Conservation (phyloP, 371 early-diverging fungal genomes). For the Rhizomucor pusillus region DNA sequence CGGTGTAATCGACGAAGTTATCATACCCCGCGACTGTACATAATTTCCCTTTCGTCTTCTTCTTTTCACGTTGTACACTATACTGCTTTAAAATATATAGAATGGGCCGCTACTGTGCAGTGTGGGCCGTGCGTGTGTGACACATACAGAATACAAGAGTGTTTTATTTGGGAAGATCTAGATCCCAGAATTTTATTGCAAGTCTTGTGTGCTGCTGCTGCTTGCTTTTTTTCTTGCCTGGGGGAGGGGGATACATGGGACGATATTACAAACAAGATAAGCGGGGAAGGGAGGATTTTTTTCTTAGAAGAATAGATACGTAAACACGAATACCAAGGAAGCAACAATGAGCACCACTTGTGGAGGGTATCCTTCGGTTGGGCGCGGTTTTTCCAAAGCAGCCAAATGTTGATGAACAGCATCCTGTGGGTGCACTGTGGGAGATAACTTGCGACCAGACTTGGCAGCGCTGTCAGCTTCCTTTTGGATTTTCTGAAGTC, state of each 20-base stretch:
- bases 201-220: too few species aligned
- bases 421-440: conserved; percentile 41
- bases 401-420: conserved; percentile 56
- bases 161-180: too few species aligned
- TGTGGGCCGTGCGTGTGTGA: background rate
- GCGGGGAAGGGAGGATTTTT: background rate
- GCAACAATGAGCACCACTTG: conserved; percentile 47
- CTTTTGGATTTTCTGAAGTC: conserved; percentile 17
- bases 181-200: too few species aligned
- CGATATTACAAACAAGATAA: too few species aligned
- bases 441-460: conserved; percentile 23
- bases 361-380: conserved; percentile 50
- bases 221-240: too few species aligned
- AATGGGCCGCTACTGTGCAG: background rate
- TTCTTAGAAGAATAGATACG: conserved; percentile 48
- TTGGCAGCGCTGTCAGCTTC: conserved; percentile 19
- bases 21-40: background rate
- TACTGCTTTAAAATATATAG: conserved; percentile 1
- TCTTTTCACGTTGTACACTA: background rate
- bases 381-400: conserved; percentile 46
- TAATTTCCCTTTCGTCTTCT: background rate
- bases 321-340: conserved; percentile 40
- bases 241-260: too few species aligned
- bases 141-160: too few species aligned
- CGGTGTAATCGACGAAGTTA: conserved; percentile 41